These are phyloP conservation scores for Suhomyces prunicola DNA, from an alignment of 805 yeast species.

Conservation along the genomic window DNA sequence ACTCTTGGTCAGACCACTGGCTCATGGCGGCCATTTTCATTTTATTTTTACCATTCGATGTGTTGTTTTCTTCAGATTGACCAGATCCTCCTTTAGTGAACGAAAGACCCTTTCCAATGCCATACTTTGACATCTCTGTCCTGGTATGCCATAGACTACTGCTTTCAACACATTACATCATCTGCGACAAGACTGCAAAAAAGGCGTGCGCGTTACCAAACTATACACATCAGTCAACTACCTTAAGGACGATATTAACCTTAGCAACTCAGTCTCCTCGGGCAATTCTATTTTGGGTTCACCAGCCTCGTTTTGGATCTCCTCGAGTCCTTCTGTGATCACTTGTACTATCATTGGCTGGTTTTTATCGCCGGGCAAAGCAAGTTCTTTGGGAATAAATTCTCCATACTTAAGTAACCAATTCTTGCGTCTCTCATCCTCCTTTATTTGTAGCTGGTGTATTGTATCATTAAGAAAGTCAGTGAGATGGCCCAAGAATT, in stretches of 20 bases:
- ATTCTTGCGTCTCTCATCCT: constrained; percentile 28
- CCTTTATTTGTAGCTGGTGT: constrained; percentile 29
- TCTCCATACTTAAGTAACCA: constrained; percentile 41
- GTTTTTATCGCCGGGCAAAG: constrained; percentile 34
- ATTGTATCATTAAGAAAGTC: constrained; percentile 34
- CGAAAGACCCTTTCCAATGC: constrained; percentile 7
- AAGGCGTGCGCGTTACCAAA: neutral
- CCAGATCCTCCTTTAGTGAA: constrained; percentile 6
- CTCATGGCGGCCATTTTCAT: constrained; percentile 2
- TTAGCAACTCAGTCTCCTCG: constrained; percentile 21
- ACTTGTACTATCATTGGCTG: constrained; percentile 41
- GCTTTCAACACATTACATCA: neutral
- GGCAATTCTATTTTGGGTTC: constrained; percentile 8
- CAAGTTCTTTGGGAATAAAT: constrained; percentile 39
- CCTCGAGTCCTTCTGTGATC: constrained; percentile 41
- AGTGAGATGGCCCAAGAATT: constrained; percentile 28
- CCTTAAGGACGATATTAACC: constrained; percentile 14
- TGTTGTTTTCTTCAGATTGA: neutral
- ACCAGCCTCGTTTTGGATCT: constrained; percentile 8
- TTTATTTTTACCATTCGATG: neutral
- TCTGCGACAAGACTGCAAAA: constrained; percentile 1
- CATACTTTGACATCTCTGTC: constrained; percentile 1
- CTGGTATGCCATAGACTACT: neutral
- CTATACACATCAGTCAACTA: neutral
- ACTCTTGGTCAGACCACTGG: constrained; percentile 10